Base-by-base conservation (phyloP, 2,329 filamentous ascomycete genomes). In the Podosphaera fusca region DNA sequence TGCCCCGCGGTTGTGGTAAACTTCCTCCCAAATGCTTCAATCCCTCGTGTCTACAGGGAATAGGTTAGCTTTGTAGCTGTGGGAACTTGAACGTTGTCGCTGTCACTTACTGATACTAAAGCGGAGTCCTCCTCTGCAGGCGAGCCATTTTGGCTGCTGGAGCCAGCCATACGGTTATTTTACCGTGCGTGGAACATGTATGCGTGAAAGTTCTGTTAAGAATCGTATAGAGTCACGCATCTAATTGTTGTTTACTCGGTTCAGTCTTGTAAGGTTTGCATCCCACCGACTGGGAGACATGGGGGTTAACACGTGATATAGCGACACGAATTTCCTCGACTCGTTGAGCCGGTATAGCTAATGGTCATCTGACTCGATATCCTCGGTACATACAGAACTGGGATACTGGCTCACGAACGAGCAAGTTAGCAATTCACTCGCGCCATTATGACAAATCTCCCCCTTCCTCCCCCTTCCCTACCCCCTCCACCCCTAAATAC, bases 11-110 rank as follows among this genome's bases (percentile, higher is more conserved):
- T 96, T 34, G 87, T 87, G 35, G 89, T 92, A 61, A 96, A 88
- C 72, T 95, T 98, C 67, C 90, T 82, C 63, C 88, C 81, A 70
- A 98, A 95, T 57, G 87, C 85, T 72, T 95, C 89, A 64, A 96
- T 74, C 62, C 92, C 86, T 65, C 87, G 84, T 57, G 87, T 81
- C 88, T 95, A 63, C 33, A 35, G 47, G 14, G 5, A 29, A 46
- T 59, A 56, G 62, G 57, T 45, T 34, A 53, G 31, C n/a, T 29
- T 21, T 21, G 7, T 2, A 60, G 7, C 12, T 36, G 21, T 10
- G 55, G 21, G 31, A 21, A 29, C 45, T 36, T 21, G 21, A 53
- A 9, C 29, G 31, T 21, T 36, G 21, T 31, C 9, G 29, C 40
- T 34, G 53, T 42, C 29, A 60, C 63, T 52, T 64, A 68, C 67